phyloP scores from a whole-genome alignment of 2,329 filamentous ascomycete genomes.

The Chaetomium sp. region DNA sequence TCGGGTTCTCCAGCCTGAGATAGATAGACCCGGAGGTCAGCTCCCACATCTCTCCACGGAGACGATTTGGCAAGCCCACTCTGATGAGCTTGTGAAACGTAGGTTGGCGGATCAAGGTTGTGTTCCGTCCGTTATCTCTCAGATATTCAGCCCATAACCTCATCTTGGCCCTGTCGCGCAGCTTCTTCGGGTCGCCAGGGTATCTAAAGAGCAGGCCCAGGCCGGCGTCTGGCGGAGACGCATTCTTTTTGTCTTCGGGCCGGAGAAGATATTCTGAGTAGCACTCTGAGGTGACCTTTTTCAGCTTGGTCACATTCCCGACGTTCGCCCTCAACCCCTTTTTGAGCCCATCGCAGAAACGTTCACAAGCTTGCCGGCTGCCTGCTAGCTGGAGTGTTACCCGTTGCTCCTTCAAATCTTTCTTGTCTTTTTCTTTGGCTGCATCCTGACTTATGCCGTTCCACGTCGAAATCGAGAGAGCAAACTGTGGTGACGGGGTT shows the following conservation, averaged over 20 bases:
- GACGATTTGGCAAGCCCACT: constrained; percentile 85
- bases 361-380: constrained; percentile 80
- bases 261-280: constrained; percentile 82
- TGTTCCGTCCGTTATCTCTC: constrained; percentile 88
- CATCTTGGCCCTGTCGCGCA: constrained; percentile 95
- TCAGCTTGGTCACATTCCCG: constrained; percentile 78
- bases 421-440: constrained; percentile 47
- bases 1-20: constrained; percentile 77
- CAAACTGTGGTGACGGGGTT: constrained; percentile 51
- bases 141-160: constrained; percentile 95
- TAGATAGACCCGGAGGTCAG: constrained; percentile 87
- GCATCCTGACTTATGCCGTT: constrained; percentile 61
- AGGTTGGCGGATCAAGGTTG: constrained; percentile 85
- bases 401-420: constrained; percentile 58
- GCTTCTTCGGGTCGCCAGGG: constrained; percentile 87
- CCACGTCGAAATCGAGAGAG: constrained; percentile 91
- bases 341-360: constrained; percentile 94
- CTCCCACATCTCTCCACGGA: constrained; percentile 95
- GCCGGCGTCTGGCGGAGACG: constrained; percentile 78
- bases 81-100: constrained; percentile 97
- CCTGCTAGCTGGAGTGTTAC: constrained; percentile 89
- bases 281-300: constrained; percentile 72
- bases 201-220: constrained; percentile 90
- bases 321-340: constrained; percentile 81
- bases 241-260: constrained; percentile 54